Base-by-base conservation (phyloP, 2,329 filamentous ascomycete species). In the Diplodia corticola region DNA sequence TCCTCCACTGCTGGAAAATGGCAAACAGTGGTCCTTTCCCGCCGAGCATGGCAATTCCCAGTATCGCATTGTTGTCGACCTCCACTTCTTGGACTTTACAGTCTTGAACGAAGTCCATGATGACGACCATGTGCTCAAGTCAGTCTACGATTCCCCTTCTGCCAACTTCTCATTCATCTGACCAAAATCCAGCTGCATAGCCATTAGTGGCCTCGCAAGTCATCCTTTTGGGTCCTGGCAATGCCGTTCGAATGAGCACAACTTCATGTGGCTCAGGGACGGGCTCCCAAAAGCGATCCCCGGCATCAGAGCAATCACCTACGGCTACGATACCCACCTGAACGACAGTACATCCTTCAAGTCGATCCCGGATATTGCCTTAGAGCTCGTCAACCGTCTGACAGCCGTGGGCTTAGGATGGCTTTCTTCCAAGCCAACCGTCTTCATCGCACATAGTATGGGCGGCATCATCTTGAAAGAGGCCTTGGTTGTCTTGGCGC, bases 231-330 rank as follows among this genome's bases (percentile, higher is more conserved):
- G 35, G 30, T 59, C 35, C 4, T 46, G 54, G 37, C 54, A 59
- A 7, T 24, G 30, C 0, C 35, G 22, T 46, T 22, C 37, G 3
- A 17, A 59, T 30, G 2, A 20, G 10, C 10, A 24, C 4, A 17
- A 4, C 26, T 57, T 40, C 20, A 57, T 57, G 54, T 59, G 54
- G 54, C 54, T 59, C 35, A 30, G 54, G 7, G 54, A 59, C n/a
- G 54, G 24, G 2, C 22, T 59, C 4, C 35, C 54, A 4, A 59
- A 46, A 5, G 37, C 46, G 17, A 4, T 30, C 1, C 54, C 13
- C 0, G 37, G 54, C 9, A 24, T 46, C 54, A 46, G 54, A 6
- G 30, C 37, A n/a, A 59, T 59, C 37, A 59, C 13, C 7, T 59
- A 59, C 7, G 54, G 54, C 4, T 59, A 59, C 37, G 54, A 59